A percentile compares a stretch with the other conserved stretches of the same genome.
phyloP scores from a whole-genome alignment of 441 rosid genomes.

The Gossypium trilobum region DNA sequence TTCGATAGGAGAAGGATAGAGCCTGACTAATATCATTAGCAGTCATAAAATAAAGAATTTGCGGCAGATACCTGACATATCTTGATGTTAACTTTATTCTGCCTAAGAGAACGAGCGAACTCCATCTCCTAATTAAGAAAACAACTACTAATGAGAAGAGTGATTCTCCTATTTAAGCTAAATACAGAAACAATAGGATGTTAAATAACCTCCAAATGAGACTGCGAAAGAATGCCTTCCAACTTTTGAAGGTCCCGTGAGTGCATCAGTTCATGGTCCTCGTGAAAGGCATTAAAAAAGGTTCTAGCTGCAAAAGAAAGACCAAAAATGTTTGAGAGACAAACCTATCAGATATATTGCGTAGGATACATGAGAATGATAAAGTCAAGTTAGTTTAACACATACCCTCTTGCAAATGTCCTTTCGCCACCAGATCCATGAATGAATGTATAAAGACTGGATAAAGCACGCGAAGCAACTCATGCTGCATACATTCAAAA shows the following conservation, averaged over 20 bases:
- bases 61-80: constrained; percentile 61
- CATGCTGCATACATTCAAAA: constrained; percentile 54
- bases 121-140: constrained; percentile 72
- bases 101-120: constrained; percentile 79
- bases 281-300: constrained; percentile 70
- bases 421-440: constrained; percentile 83
- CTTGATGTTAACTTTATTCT: constrained; percentile 80
- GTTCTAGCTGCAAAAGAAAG: constrained; percentile 49
- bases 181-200: neutral
- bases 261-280: constrained; percentile 83
- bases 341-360: neutral
- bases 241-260: constrained; percentile 82
- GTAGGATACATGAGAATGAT: neutral
- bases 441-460: constrained; percentile 88
- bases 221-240: constrained; percentile 86
- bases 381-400: neutral
- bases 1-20: constrained; percentile 4
- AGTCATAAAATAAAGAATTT: neutral
- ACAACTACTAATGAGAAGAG: neutral
- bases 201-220: constrained; percentile 71
- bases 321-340: constrained; percentile 12
- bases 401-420: constrained; percentile 76
- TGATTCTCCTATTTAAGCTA: neutral
- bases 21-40: neutral
- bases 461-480: constrained; percentile 87